Conservation (phyloP, 192 early-diverging fungal genomes). For the Coemansia nantahalensis region DNA sequence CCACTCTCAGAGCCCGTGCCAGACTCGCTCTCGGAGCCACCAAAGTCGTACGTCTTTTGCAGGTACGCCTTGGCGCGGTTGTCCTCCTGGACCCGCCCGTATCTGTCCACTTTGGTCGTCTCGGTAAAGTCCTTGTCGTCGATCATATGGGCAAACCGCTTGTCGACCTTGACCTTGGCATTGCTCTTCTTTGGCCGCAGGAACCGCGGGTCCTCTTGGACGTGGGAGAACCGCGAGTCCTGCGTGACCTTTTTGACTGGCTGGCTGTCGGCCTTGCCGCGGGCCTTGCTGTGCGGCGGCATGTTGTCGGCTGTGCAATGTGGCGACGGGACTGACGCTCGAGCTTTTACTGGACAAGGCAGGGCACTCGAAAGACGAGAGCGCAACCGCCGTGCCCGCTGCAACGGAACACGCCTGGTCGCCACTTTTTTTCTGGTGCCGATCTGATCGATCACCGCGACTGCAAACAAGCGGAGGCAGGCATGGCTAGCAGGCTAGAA, state of each 20-base stretch:
- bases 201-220: slow-evolving; percentile 83
- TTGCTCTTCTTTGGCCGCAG: slow-evolving; percentile 73
- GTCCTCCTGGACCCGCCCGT: slow-evolving; percentile 33
- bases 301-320: slow-evolving; percentile 4
- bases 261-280: slow-evolving; percentile 3
- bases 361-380: too few relatives aligned
- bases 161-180: slow-evolving; percentile 83
- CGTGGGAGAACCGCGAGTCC: slow-evolving; percentile 76
- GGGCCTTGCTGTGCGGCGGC: slow-evolving; percentile 33
- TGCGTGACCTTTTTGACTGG: slow-evolving; percentile 50
- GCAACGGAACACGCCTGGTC: too few relatives aligned
- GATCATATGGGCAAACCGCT: slow-evolving; percentile 83
- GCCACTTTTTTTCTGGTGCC: slow-evolving; percentile 1
- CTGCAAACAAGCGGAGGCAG: too few relatives aligned
- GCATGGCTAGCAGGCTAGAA: too few relatives aligned
- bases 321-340: too few relatives aligned
- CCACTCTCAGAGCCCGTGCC: not conserved
- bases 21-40: slow-evolving; percentile 23
- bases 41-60: slow-evolving; percentile 56
- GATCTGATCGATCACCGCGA: not conserved
- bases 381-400: too few relatives aligned
- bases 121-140: slow-evolving; percentile 64
- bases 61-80: slow-evolving; percentile 33
- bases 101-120: slow-evolving; percentile 45
- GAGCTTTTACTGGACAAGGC: too few relatives aligned